Evolutionary conservation across 805 yeast species (phyloP).

Genomic region (Yamadazyma endophytica): DNA sequence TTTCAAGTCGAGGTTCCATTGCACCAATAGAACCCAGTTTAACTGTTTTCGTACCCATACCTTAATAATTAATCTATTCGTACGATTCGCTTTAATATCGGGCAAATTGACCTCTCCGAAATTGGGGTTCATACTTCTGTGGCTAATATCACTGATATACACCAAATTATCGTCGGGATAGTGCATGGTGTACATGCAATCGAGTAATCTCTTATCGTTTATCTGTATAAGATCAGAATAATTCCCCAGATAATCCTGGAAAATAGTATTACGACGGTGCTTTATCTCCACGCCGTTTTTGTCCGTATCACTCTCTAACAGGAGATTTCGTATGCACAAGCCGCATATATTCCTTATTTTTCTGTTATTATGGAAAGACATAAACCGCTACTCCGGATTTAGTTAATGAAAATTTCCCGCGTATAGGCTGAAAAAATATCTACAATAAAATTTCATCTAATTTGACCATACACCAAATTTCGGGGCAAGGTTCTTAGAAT

Average conservation of each 20-base stretch:
- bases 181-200: slow-evolving; percentile 25
- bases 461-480: no score
- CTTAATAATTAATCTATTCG: slow-evolving; percentile 12
- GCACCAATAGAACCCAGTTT: slow-evolving; percentile 18
- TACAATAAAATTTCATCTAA: no score
- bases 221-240: slow-evolving; percentile 8
- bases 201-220: slow-evolving; percentile 16
- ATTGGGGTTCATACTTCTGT: slow-evolving; percentile 18
- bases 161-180: slow-evolving; percentile 13
- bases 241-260: slow-evolving; percentile 4
- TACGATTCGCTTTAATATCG: slow-evolving; percentile 1
- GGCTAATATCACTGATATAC: slow-evolving; percentile 29
- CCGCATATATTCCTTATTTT: slow-evolving; percentile 10
- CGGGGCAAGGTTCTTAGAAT: no score
- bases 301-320: no score
- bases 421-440: no score
- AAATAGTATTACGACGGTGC: slow-evolving; percentile 1
- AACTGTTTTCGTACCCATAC: slow-evolving; percentile 15
- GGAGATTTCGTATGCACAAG: slow-evolving; percentile 3
- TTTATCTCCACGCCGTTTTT: neutral
- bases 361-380: slow-evolving; percentile 9
- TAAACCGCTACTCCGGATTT: no score
- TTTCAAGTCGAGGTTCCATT: slow-evolving; percentile 14
- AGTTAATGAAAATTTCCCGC: no score
- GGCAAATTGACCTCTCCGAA: slow-evolving; percentile 28